phyloP scores from a whole-genome alignment of 2,329 filamentous ascomycete genomes.

The Neofusicoccum umdonicola region DNA sequence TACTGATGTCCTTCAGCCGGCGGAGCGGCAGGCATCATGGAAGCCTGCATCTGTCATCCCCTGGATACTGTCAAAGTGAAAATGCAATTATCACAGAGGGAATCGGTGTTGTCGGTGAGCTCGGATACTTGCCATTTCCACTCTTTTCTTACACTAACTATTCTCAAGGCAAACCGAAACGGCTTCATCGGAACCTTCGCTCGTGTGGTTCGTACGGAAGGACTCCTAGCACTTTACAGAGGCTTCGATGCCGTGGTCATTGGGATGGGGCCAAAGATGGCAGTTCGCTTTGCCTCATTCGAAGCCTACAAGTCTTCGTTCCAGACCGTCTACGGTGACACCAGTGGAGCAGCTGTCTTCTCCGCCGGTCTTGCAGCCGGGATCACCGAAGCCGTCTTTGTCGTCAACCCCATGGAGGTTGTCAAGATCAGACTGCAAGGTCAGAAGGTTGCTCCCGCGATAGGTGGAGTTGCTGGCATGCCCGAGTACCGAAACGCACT shows the following conservation, averaged over 20 bases:
- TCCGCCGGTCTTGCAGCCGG: background rate
- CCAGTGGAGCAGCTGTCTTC: background rate
- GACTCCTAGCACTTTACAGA: background rate
- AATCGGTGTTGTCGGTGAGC: background rate
- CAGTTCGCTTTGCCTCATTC: background rate
- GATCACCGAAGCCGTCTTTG: background rate
- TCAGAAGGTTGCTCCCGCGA: background rate
- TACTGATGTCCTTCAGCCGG: background rate
- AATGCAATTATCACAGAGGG: background rate
- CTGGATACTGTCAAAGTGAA: background rate
- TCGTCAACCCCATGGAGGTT: constrained; percentile 5
- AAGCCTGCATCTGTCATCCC: background rate
- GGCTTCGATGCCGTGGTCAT: background rate
- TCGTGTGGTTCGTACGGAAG: background rate
- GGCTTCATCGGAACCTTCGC: background rate
- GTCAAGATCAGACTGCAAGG: constrained; percentile 8
- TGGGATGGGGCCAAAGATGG: constrained; percentile 9
- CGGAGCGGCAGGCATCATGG: background rate
- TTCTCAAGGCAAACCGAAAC: background rate
- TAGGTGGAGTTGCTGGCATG: background rate
- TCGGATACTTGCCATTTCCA: background rate
- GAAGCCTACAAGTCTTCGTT: background rate
- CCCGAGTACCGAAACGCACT: background rate
- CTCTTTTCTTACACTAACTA: background rate
- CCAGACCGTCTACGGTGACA: background rate